Evolutionary conservation across 805 yeast species (phyloP), one percentile per base, ranked within the genome.

Genomic region (Starmera amethionina): DNA sequence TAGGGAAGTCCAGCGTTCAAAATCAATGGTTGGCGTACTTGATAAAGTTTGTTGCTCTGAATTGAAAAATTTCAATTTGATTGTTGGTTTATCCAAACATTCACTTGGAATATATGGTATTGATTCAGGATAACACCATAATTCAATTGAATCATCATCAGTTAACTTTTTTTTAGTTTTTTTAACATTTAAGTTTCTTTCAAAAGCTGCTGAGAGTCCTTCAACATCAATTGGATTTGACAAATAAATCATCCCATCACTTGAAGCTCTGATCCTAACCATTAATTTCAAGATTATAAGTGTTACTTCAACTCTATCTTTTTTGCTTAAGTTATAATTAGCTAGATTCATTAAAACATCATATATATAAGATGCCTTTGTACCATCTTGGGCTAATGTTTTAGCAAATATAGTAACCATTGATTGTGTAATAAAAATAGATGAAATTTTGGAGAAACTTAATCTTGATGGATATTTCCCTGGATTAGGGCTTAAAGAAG

Each of bases 71-170:
- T 38, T 40, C 27, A 58, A 43, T 10, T 34, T 36, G 8, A 36
- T 29, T 7, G 64, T 63, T 10, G 76, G 77, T 31, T 42, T 60
- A 35, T 67, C 65, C 34, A 73, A 63, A 38, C 59, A 54, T 2
- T 58, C 62, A 4, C 49, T 57, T 0, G 79, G 78, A 15, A 81
- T 59, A 47, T 73, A 75, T 4, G 59, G 58, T 3, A 73, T 51
- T 0, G 57, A 51, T 46, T 82, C 89, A 0, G 89, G 90, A 48
- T 67, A 79, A 5, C 59, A 56, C 90, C 89, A 82, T 42, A 59
- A 49, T 30, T 61, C 48, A 10, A 46, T 46, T 3, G 44, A 54
- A 22, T 53, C 51, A 25, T 59, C 47, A 5, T 47, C 52, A 12
- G 51, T 33, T 22, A 51, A 51, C 14, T 37, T 31, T 5, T 45